A percentile compares a stretch with the other conserved stretches of the same genome.
Evolutionary conservation across 2,329 filamentous ascomycete genomes (phyloP).

Genomic region (Exophiala spinifera): DNA sequence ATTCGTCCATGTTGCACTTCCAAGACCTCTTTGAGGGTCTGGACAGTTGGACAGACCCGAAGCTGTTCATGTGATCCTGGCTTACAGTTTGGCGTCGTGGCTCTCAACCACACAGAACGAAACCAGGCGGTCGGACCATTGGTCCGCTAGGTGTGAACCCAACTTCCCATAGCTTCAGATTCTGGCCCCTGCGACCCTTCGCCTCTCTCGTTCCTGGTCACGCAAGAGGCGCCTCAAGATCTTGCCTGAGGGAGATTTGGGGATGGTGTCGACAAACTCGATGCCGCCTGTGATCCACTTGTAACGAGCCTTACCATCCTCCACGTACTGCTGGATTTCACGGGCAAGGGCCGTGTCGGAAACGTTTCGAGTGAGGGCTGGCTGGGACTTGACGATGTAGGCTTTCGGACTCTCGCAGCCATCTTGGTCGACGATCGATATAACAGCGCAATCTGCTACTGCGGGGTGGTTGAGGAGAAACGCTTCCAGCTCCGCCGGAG

Average conservation of each 20-base stretch:
- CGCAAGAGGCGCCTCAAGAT: constrained; percentile 63
- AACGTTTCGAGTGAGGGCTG: constrained; percentile 4
- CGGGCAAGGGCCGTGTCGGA: constrained; percentile 18
- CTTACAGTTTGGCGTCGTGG: too few relatives aligned
- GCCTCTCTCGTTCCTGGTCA: constrained; percentile 69
- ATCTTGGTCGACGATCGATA: constrained; percentile 64
- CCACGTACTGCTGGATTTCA: constrained; percentile 54
- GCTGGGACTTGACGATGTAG: constrained; percentile 59
- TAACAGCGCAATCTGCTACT: constrained; percentile 77
- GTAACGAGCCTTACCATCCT: constrained; percentile 59
- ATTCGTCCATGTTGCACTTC: constrained; percentile 9
- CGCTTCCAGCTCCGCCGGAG: constrained; percentile 38
- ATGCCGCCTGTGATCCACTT: constrained; percentile 63
- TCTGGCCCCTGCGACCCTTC: constrained; percentile 63
- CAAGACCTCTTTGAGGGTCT: constrained; percentile 11
- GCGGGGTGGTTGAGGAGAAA: constrained; percentile 70
- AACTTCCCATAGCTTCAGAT: constrained; percentile 45
- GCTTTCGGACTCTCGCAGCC: constrained; percentile 64
- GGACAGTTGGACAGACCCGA: constrained; percentile 25
- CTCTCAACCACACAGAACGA: too few relatives aligned
- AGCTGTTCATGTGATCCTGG: constrained; percentile 35
- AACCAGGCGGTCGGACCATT: too few relatives aligned
- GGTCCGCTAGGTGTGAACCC: too few relatives aligned
- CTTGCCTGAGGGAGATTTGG: constrained; percentile 62
- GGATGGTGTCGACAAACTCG: constrained; percentile 56